phyloP scores from a whole-genome alignment of 345 rosid genomes.

The Aethionema arabicum region DNA sequence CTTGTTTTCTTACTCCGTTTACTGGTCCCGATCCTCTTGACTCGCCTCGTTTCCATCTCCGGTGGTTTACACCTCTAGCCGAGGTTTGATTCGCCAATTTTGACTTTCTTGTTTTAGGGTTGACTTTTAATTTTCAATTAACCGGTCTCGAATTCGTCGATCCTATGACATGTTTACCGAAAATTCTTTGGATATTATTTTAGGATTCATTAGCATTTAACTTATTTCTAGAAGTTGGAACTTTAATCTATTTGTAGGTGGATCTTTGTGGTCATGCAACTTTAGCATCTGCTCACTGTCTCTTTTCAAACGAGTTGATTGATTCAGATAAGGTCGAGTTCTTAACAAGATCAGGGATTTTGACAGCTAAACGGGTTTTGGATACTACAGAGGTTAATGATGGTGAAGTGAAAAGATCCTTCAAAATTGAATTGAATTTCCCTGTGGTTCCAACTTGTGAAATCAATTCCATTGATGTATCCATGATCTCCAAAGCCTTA shows the following conservation, averaged over 20 bases:
- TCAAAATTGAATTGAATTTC: constrained; percentile 55
- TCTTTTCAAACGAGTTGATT: constrained; percentile 55
- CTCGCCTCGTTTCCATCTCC: constrained; percentile 44
- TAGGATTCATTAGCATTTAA: too few relatives aligned
- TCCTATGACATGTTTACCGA: too few relatives aligned
- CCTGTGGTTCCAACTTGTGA: constrained; percentile 46
- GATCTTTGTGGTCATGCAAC: constrained; percentile 87
- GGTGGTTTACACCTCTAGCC: constrained; percentile 63
- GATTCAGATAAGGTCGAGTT: constrained; percentile 59
- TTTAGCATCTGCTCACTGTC: constrained; percentile 69
- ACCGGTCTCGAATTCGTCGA: too few relatives aligned
- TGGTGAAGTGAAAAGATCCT: constrained; percentile 38
- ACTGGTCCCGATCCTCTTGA: constrained; percentile 11
- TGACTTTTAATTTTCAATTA: neutral
- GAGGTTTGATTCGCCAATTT: constrained; percentile 35
- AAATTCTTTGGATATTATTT: neutral
- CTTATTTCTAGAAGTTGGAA: neutral
- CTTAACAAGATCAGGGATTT: constrained; percentile 60
- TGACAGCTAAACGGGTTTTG: constrained; percentile 56
- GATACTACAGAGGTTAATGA: constrained; percentile 29
- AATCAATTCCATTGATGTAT: constrained; percentile 33
- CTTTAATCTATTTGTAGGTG: constrained; percentile 44
- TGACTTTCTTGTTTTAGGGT: neutral
- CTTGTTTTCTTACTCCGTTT: constrained; percentile 46
- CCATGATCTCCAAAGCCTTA: constrained; percentile 49